A percentile compares a stretch with the other conserved stretches of the same genome.
phyloP scores from a whole-genome alignment of 352 stramenopile genomes.

The Pythium aquatile region DNA sequence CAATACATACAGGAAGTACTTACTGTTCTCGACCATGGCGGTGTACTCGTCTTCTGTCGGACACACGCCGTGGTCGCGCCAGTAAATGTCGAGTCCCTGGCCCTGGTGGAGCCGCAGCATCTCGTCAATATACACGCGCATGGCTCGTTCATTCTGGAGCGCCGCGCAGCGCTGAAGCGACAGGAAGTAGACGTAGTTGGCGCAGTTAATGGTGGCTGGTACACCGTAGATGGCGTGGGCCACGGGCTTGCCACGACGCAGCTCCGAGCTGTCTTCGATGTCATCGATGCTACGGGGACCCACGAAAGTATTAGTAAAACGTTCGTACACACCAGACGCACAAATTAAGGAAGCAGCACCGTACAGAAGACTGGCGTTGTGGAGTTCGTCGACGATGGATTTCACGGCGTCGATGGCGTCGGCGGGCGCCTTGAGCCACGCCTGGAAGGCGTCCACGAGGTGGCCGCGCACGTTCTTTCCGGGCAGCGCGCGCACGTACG shows the following conservation, averaged over 20 bases:
- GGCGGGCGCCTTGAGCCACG: constrained; percentile 63
- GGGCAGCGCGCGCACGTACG: constrained; percentile 82
- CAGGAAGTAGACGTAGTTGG: constrained; percentile 98
- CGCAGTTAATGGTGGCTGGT: constrained; percentile 96
- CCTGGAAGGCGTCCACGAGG: constrained; percentile 90
- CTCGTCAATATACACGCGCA: constrained; percentile 93
- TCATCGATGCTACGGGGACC: constrained; percentile 87
- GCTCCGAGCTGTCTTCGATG: constrained; percentile 97
- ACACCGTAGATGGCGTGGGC: constrained; percentile 97
- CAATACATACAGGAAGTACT: background rate
- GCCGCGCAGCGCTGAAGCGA: constrained; percentile 91
- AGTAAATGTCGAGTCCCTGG: constrained; percentile 96
- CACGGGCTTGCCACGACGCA: constrained; percentile 92
- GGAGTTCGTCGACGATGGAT: constrained; percentile 93
- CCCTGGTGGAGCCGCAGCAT: constrained; percentile 95
- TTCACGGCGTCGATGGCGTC: constrained; percentile 83
- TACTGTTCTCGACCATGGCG: constrained; percentile 95
- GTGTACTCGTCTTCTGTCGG: constrained; percentile 93
- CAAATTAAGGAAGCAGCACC: constrained; percentile 13
- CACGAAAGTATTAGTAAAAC: background rate
- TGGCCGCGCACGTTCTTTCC: constrained; percentile 89
- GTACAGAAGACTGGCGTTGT: constrained; percentile 94
- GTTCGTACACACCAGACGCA: background rate
- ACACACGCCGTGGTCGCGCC: constrained; percentile 89
- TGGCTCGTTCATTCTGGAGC: constrained; percentile 78